A percentile compares a stretch with the other conserved stretches of the same genome.
Conservation (phyloP, 371 early-diverging fungal genomes). For the Haplosporangium sp. region DNA sequence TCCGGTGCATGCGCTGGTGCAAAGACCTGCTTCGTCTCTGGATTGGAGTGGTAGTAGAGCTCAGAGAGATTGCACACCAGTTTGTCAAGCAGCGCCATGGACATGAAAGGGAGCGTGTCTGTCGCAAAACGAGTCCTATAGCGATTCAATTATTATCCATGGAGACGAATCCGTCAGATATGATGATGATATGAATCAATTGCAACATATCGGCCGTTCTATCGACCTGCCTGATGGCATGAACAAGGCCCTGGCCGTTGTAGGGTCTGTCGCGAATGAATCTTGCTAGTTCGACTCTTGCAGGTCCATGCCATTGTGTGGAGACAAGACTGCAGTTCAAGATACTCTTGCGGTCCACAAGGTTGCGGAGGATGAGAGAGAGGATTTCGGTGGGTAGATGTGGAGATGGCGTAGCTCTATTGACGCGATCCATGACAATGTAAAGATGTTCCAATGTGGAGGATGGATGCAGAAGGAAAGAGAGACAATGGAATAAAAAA, state of each 20-base stretch:
- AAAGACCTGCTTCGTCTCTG: constrained; percentile 45
- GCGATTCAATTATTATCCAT: background rate
- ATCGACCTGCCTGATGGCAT: constrained; percentile 39
- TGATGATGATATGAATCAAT: background rate
- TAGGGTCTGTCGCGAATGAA: constrained; percentile 34
- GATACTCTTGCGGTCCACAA: constrained; percentile 45
- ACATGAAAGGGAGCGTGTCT: constrained; percentile 34
- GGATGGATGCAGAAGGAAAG: background rate
- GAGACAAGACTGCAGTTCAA: constrained; percentile 46
- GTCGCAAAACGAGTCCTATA: constrained; percentile 43
- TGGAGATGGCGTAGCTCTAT: background rate
- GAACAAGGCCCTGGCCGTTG: constrained; percentile 37
- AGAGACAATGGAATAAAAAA: background rate
- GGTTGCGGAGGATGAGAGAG: constrained; percentile 31
- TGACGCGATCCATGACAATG: background rate
- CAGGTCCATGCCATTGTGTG: constrained; percentile 42
- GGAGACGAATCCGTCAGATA: background rate
- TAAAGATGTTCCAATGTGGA: background rate
- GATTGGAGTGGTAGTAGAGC: constrained; percentile 50
- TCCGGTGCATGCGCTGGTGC: constrained; percentile 43
- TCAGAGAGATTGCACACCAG: constrained; percentile 48
- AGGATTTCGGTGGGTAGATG: constrained; percentile 25
- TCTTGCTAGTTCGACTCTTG: constrained; percentile 26
- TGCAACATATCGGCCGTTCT: background rate
- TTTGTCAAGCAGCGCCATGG: constrained; percentile 45